These are phyloP conservation scores for Lachnellula hyalina DNA, from an alignment of 2,329 filamentous ascomycete species.

Conservation along the genomic window DNA sequence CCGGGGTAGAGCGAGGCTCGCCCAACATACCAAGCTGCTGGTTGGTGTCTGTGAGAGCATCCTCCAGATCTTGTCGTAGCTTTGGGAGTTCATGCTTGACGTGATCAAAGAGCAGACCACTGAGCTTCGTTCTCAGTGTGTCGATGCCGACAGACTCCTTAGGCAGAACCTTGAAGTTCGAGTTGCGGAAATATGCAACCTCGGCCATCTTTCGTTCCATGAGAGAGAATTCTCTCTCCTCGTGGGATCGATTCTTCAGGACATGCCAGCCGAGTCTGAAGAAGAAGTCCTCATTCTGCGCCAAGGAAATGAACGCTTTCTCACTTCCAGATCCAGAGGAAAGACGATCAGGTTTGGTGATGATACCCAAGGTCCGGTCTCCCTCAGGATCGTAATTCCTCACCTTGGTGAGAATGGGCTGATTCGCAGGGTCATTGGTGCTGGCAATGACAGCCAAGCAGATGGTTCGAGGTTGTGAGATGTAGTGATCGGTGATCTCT, in stretches of 20 bases:
- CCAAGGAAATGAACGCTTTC: slow-evolving; percentile 35
- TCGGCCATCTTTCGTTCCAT: slow-evolving; percentile 38
- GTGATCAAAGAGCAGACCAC: slow-evolving; percentile 8
- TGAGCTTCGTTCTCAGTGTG: background rate
- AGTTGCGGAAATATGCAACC: slow-evolving; percentile 38
- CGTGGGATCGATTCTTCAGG: slow-evolving; percentile 40
- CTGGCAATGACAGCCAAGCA: slow-evolving; percentile 33
- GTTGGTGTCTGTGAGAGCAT: slow-evolving; percentile 4
- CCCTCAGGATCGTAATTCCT: slow-evolving; percentile 8
- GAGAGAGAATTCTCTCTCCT: slow-evolving; percentile 8
- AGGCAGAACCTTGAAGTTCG: slow-evolving; percentile 33
- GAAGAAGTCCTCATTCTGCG: slow-evolving; percentile 40
- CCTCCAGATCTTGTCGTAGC: slow-evolving; percentile 24
- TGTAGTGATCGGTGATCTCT: slow-evolving; percentile 44
- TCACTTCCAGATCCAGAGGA: slow-evolving; percentile 36
- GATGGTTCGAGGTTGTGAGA: slow-evolving; percentile 45
- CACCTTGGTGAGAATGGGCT: slow-evolving; percentile 2
- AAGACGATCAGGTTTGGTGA: slow-evolving; percentile 54
- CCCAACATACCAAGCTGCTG: slow-evolving; percentile 5
- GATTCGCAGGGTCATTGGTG: background rate
- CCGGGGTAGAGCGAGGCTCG: background rate
- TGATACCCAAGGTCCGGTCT: slow-evolving; percentile 24
- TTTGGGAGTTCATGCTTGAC: slow-evolving; percentile 9
- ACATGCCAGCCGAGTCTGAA: slow-evolving; percentile 50
- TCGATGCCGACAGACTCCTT: slow-evolving; percentile 3